Evolutionary conservation across 306 rosid species (phyloP), one percentile per base, ranked within the genome.

Genomic region (Begonia peltatifolia): DNA sequence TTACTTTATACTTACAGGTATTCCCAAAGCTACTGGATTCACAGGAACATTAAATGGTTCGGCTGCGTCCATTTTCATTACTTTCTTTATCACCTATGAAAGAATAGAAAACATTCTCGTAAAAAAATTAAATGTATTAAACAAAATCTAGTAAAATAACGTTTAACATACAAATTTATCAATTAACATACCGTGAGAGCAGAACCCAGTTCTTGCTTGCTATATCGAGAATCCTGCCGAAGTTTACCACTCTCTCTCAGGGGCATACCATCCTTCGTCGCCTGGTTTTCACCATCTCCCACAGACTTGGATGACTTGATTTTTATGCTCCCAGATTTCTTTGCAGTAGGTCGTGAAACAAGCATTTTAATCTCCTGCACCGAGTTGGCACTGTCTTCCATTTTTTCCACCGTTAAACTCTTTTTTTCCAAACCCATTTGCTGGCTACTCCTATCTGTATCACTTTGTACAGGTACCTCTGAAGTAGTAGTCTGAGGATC

Each of bases 11-110:
- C 38, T 30, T 30, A 30, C 38, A 46, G 97, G 97, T 68, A 90
- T 85, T 70, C 97, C 97, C 14, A 83, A 67, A 65, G 95, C 97
- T 60, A 76, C 79, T 6, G 97, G 97, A 76, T 90, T 81, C 56
- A 90, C 95, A 55, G 95, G 97, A 60, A 76, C 87, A 80, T 90
- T 90, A 64, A 90, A 80, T 56, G 95, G 97, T 42, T 90, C 95
- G 13, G 97, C 87, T 22, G 97, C 92, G 61, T 83, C 97, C 97
- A 90, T 90, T 69, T 83, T 85, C 95, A 85, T 90, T 49, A 90
- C 77, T 81, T 90, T 90, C 77, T 80, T 83, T 64, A 90, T 69
- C 48, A 90, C 71, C 95, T 90, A 65, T 41, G 62, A 55, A 61
- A 46, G 46, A 55, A 62, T 8, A 46, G 58, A 49, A 18, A 51